A percentile compares a stretch with the other conserved stretches of the same genome.
Conservation (phyloP, 1,139 yeast species). For the Lodderomyces parapsilosis region DNA sequence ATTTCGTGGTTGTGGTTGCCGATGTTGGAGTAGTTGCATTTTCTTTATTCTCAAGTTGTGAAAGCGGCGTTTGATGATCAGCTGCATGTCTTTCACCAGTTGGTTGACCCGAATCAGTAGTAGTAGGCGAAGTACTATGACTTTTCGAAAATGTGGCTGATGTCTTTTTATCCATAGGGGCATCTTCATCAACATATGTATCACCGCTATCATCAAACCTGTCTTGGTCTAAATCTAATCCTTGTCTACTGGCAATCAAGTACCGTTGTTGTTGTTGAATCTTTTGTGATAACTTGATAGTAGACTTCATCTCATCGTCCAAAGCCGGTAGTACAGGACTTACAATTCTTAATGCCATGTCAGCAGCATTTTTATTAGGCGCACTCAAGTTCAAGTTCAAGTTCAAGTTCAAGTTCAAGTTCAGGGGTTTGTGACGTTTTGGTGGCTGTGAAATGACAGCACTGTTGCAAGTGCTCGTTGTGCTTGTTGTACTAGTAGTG, state of each 20-base stretch:
- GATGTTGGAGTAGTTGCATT: background rate
- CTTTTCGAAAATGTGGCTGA: background rate
- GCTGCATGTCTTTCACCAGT: background rate
- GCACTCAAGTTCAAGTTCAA: conserved; percentile 11
- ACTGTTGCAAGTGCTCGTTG: background rate
- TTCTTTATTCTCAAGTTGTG: background rate
- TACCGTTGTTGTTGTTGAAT: conserved; percentile 50
- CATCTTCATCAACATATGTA: background rate
- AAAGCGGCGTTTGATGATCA: background rate
- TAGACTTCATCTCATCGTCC: conserved; percentile 46
- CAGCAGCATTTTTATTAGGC: conserved; percentile 16
- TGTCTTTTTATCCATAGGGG: no score
- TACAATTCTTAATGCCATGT: conserved; percentile 39
- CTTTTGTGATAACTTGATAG: conserved; percentile 43
- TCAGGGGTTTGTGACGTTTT: conserved; percentile 25
- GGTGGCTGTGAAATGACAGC: conserved; percentile 3
- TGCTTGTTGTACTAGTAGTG: background rate
- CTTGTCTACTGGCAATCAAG: conserved; percentile 42
- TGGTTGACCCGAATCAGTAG: background rate
- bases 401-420: no score
- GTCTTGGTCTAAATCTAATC: conserved; percentile 8
- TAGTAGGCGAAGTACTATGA: background rate
- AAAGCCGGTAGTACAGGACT: conserved; percentile 52
- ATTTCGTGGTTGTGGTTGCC: conserved; percentile 5
- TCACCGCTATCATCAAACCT: background rate